Evolutionary conservation across 2,329 filamentous ascomycete genomes (phyloP).

Genomic region (Trematosphaeria pertusa): DNA sequence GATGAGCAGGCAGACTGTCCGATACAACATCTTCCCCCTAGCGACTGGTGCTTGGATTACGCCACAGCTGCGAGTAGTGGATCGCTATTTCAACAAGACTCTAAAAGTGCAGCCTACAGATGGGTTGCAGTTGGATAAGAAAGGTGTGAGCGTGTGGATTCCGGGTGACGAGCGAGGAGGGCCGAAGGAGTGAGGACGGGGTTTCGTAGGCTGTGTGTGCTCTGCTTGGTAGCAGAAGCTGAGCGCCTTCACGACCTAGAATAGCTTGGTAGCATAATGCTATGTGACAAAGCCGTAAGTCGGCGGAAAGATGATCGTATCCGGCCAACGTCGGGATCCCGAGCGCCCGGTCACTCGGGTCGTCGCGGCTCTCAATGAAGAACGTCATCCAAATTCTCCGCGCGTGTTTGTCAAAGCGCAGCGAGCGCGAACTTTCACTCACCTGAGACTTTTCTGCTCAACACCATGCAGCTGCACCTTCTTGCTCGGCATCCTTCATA

Average conservation of each 20-base stretch:
- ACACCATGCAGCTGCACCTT: constrained; percentile 19
- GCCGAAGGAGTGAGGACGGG: neutral
- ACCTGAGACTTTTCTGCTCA: constrained; percentile 2
- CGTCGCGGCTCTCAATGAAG: neutral
- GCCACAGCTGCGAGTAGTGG: constrained; percentile 78
- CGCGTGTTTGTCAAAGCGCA: neutral
- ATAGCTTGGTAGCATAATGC: neutral
- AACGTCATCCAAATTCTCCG: constrained; percentile 3
- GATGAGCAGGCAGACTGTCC: constrained; percentile 74
- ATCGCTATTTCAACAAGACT: constrained; percentile 93
- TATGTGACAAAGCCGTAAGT: neutral
- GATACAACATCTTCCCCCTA: constrained; percentile 76
- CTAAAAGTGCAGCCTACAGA: constrained; percentile 81
- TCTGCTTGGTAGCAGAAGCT: neutral
- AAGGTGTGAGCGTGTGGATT: constrained; percentile 54
- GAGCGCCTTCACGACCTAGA: neutral
- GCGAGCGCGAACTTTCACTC: too few species aligned
- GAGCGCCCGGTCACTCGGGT: neutral
- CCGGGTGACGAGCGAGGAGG: constrained; percentile 23
- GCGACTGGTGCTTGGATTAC: constrained; percentile 69
- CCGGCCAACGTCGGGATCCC: neutral
- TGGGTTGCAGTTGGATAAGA: constrained; percentile 66
- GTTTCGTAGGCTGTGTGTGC: too few species aligned
- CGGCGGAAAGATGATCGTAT: neutral
- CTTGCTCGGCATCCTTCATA: constrained; percentile 22